These are phyloP conservation scores for Ogataea sp. DNA, from an alignment of 805 yeast species.

Conservation along the genomic window DNA sequence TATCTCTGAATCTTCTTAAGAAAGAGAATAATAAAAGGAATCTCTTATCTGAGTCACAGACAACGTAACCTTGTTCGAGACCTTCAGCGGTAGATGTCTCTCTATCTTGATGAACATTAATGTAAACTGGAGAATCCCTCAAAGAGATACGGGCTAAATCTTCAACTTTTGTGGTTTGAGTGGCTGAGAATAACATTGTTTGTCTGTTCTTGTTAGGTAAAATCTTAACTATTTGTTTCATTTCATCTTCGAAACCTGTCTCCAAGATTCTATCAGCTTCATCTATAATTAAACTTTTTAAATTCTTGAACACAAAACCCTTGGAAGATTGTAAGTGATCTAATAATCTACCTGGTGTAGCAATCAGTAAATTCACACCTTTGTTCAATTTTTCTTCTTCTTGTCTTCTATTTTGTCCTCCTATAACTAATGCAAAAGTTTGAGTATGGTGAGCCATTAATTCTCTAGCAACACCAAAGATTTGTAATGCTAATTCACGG, in stretches of 20 bases:
- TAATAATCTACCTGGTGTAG: conserved; percentile 94
- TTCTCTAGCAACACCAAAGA: conserved; percentile 96
- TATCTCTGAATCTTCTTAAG: conserved; percentile 84
- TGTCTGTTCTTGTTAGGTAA: conserved; percentile 91
- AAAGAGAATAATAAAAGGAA: conserved; percentile 86
- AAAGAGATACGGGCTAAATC: conserved; percentile 95
- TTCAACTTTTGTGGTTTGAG: conserved; percentile 97
- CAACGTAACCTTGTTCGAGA: conserved; percentile 96
- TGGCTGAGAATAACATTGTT: conserved; percentile 97
- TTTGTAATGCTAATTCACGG: conserved; percentile 94
- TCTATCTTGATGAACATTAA: conserved; percentile 81
- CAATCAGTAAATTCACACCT: conserved; percentile 90
- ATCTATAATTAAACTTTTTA: conserved; percentile 90
- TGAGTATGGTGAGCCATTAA: conserved; percentile 85
- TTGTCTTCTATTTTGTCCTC: conserved; percentile 96
- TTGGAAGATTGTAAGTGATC: conserved; percentile 95
- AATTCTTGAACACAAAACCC: conserved; percentile 89
- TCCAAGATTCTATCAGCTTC: conserved; percentile 98
- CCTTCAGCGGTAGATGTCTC: conserved; percentile 93
- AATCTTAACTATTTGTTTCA: conserved; percentile 92
- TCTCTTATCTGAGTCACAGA: conserved; percentile 92
- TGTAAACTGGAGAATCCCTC: conserved; percentile 87
- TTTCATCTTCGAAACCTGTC: conserved; percentile 98
- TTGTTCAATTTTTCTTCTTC: conserved; percentile 91
- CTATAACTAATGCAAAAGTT: conserved; percentile 94